phyloP scores from a whole-genome alignment of 495 filamentous ascomycete species.

The Xylaria palmicola region DNA sequence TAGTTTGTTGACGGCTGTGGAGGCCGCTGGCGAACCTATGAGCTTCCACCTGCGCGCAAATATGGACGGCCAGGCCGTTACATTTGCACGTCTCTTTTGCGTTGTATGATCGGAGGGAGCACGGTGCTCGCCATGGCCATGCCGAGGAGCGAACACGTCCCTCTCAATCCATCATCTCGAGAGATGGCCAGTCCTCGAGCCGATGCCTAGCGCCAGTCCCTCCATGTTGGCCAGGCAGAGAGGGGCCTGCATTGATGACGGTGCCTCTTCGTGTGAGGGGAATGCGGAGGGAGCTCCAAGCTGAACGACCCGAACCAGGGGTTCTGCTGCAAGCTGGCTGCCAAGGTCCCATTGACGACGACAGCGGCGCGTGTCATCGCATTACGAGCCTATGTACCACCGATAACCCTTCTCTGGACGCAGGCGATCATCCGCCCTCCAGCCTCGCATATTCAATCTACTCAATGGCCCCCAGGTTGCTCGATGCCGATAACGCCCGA shows the following conservation, averaged over 20 bases:
- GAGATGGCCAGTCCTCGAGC: constrained; percentile 1
- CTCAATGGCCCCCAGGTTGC: background rate
- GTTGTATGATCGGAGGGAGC: constrained; percentile 13
- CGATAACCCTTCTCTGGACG: background rate
- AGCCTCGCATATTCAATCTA: constrained; percentile 2
- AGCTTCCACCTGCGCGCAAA: background rate
- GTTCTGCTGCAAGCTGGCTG: constrained; percentile 7
- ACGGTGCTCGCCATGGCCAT: constrained; percentile 2
- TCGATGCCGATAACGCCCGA: background rate
- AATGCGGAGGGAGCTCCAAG: constrained; percentile 10
- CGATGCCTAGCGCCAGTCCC: background rate
- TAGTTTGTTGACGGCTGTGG: background rate
- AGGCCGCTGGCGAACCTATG: background rate
- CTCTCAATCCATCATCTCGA: background rate
- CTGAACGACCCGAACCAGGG: constrained; percentile 12
- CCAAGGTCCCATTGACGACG: constrained; percentile 6
- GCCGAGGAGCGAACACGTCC: background rate
- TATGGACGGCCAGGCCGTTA: background rate
- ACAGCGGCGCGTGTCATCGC: constrained; percentile 5
- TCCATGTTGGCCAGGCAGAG: background rate
- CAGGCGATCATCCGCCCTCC: background rate
- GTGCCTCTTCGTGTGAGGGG: background rate
- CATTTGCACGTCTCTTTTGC: background rate
- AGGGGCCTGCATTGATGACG: constrained; percentile 7
- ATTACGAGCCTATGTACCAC: constrained; percentile 11